Percentiles rank a stretch among this genome's conserved stretches.
Conservation (phyloP, 2,329 filamentous ascomycete species). For the Fusarium chuoi region DNA sequence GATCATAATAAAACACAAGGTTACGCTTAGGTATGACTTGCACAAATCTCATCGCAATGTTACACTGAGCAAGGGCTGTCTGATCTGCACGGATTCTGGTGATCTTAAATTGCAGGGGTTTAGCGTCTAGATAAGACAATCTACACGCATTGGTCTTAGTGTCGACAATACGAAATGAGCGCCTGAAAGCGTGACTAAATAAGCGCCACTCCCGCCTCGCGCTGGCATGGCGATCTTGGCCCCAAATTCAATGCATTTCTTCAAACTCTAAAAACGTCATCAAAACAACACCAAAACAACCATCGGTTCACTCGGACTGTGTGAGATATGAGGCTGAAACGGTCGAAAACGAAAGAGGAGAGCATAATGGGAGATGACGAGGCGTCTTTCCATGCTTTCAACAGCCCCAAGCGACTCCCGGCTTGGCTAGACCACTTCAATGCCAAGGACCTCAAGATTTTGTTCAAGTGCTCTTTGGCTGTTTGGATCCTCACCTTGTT, state of each 20-base stretch:
- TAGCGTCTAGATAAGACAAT: background rate
- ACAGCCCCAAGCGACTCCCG: conserved; percentile 12
- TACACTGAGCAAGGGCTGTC: background rate
- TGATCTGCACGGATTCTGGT: background rate
- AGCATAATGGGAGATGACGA: background rate
- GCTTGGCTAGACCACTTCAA: conserved; percentile 38
- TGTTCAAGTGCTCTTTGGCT: conserved; percentile 36
- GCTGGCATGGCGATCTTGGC: conserved; percentile 8
- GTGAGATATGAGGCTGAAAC: background rate
- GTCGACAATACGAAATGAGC: conserved; percentile 6
- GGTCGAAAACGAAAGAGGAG: background rate
- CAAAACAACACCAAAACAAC: conserved; percentile 2
- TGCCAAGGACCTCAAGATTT: conserved; percentile 35
- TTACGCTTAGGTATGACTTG: background rate
- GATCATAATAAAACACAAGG: background rate
- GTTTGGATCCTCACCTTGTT: conserved; percentile 37
- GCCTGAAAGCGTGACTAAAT: background rate
- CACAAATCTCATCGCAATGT: background rate
- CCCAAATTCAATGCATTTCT: background rate
- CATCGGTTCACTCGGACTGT: background rate
- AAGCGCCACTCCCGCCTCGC: background rate
- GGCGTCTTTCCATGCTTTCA: conserved; percentile 9
- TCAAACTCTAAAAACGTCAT: background rate
- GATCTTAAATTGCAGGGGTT: background rate
- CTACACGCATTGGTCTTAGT: conserved; percentile 8